A percentile compares a stretch with the other conserved stretches of the same genome.
Conservation (phyloP, 2,329 filamentous ascomycete genomes). For the Monosporascus sp. region DNA sequence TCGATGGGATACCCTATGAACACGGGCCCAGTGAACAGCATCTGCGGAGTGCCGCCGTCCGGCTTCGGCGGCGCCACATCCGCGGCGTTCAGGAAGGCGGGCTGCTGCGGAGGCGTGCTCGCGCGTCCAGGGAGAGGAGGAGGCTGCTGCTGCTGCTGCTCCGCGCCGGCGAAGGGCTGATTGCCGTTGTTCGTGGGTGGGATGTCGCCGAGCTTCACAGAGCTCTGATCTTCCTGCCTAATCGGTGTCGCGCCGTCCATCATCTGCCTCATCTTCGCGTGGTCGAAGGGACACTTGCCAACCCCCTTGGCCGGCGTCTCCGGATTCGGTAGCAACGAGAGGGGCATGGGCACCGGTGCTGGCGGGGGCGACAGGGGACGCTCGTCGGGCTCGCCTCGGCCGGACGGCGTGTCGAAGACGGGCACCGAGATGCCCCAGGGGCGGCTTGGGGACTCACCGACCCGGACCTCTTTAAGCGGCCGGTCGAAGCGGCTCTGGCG, state of each 20-base stretch:
- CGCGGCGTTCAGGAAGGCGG: slow-evolving; percentile 47
- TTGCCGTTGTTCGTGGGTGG: slow-evolving; percentile 8
- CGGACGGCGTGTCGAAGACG: slow-evolving; percentile 37
- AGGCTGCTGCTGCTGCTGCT: slow-evolving; percentile 5
- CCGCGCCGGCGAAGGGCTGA: slow-evolving; percentile 2
- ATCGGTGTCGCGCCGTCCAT: slow-evolving; percentile 21
- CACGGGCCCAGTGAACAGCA: slow-evolving; percentile 88
- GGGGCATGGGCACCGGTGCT: slow-evolving; percentile 48
- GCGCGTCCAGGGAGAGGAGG: not conserved
- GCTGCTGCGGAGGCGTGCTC: slow-evolving; percentile 30
- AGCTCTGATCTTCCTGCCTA: slow-evolving; percentile 21
- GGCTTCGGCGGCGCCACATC: slow-evolving; percentile 26
- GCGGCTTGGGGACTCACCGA: slow-evolving; percentile 87
- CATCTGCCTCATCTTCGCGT: slow-evolving; percentile 38
- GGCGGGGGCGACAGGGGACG: slow-evolving; percentile 52
- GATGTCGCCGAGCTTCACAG: slow-evolving; percentile 12
- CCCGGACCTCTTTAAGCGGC: slow-evolving; percentile 79
- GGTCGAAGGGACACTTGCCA: slow-evolving; percentile 56
- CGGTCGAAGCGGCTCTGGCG: slow-evolving; percentile 76
- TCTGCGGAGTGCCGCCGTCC: slow-evolving; percentile 46
- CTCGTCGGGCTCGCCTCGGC: slow-evolving; percentile 29
- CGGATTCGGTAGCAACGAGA: slow-evolving; percentile 23
- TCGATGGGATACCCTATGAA: slow-evolving; percentile 89
- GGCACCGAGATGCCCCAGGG: slow-evolving; percentile 91
- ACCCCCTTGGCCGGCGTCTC: slow-evolving; percentile 20